Evolutionary conservation across 2,329 filamentous ascomycete species (phyloP).

Genomic region (Penicillium thymicola): DNA sequence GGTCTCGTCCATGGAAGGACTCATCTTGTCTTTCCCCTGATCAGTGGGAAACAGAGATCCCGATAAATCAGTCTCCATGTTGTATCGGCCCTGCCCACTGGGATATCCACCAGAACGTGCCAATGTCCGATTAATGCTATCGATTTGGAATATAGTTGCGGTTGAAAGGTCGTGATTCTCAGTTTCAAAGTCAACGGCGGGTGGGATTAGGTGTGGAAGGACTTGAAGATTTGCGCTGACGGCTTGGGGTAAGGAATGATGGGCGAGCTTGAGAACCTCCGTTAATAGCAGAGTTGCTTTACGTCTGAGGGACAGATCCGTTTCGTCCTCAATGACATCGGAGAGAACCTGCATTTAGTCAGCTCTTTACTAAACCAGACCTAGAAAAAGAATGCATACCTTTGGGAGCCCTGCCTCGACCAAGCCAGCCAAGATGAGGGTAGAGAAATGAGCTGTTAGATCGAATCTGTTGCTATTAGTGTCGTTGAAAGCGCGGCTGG

Average conservation of each 20-base stretch:
- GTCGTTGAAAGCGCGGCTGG: conserved; percentile 58
- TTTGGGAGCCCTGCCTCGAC: conserved; percentile 73
- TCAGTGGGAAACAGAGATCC: conserved; percentile 39
- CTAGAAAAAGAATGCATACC: conserved; percentile 24
- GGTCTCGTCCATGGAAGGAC: conserved; percentile 61
- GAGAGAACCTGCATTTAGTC: conserved; percentile 42
- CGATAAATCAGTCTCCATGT: conserved; percentile 46
- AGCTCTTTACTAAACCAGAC: conserved; percentile 10
- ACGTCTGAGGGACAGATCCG: conserved; percentile 61
- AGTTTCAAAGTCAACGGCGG: conserved; percentile 67
- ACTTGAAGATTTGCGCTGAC: conserved; percentile 85
- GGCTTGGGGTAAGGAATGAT: conserved; percentile 73
- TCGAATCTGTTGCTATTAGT: conserved; percentile 64
- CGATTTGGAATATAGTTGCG: conserved; percentile 94
- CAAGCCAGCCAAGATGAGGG: conserved; percentile 79
- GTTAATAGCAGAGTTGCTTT: conserved; percentile 89
- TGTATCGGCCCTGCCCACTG: conserved; percentile 40
- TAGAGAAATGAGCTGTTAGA: conserved; percentile 90
- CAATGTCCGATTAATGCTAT: conserved; percentile 90
- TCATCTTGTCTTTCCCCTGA: conserved; percentile 54
- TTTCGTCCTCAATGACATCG: conserved; percentile 49
- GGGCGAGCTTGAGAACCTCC: conserved; percentile 85
- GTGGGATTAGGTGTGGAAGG: conserved; percentile 77
- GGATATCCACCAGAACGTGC: conserved; percentile 67
- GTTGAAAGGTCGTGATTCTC: conserved; percentile 77